Percentiles rank a stretch among this genome's conserved stretches.
Evolutionary conservation across 805 yeast genomes (phyloP).

Genomic region (Maudiozyma barnettii): DNA sequence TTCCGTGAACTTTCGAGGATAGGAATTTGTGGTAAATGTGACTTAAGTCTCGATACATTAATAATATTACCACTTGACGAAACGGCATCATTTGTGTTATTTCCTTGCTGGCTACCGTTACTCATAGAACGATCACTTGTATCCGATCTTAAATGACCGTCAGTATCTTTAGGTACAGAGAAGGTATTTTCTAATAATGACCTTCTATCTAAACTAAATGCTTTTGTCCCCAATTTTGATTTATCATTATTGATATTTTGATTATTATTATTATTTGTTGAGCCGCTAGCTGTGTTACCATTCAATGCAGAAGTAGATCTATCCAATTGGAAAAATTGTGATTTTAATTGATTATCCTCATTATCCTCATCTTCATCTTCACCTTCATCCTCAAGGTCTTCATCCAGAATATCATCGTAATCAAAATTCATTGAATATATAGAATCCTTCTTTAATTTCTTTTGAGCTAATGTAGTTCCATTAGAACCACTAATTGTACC

Average conservation of each 20-base stretch:
- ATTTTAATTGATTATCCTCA: slow-evolving; percentile 14
- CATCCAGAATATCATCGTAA: slow-evolving; percentile 25
- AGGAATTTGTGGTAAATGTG: slow-evolving; percentile 11
- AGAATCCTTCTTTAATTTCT: neutral
- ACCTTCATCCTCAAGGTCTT: slow-evolving; percentile 28
- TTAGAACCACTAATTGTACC: too few relatives aligned
- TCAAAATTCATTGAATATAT: slow-evolving; percentile 24
- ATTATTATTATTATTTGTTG: neutral
- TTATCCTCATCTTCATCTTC: slow-evolving; percentile 19
- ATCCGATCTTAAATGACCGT: neutral
- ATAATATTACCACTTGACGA: slow-evolving; percentile 1
- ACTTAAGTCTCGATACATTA: slow-evolving; percentile 11
- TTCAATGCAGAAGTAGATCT: neutral
- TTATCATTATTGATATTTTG: neutral
- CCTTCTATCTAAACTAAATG: neutral
- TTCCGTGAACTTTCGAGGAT: slow-evolving; percentile 7
- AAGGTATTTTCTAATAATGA: neutral
- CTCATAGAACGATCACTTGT: neutral
- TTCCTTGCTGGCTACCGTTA: neutral
- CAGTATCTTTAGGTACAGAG: neutral
- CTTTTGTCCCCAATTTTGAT: neutral
- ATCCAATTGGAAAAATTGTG: slow-evolving; percentile 20
- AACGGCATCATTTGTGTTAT: neutral
- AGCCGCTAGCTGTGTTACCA: neutral
- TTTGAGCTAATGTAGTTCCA: neutral